A percentile compares a stretch with the other conserved stretches of the same genome.
Conservation (phyloP, 1,284 basidiomycete genomes). For the Fereydounia khargensis region DNA sequence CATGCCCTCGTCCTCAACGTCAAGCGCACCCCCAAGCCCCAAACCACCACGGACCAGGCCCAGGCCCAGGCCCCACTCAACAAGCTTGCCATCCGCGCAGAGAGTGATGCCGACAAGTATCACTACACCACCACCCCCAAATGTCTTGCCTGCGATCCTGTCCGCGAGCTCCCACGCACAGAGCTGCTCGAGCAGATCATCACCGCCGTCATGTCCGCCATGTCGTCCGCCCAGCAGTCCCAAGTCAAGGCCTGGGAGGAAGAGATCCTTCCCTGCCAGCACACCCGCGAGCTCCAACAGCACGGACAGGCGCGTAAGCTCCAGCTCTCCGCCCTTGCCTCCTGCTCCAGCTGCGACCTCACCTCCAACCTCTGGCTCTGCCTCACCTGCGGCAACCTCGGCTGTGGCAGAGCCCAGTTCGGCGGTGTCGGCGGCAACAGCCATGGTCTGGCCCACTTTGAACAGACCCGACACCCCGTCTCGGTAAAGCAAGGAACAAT, state of each 20-base stretch:
- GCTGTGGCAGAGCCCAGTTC: slow-evolving; percentile 83
- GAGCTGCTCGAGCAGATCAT: slow-evolving; percentile 62
- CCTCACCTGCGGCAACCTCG: slow-evolving; percentile 82
- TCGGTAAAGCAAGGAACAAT: slow-evolving; percentile 96
- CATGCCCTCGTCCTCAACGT: slow-evolving; percentile 81
- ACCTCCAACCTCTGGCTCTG: slow-evolving; percentile 85
- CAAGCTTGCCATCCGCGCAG: slow-evolving; percentile 79
- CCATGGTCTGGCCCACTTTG: slow-evolving; percentile 80
- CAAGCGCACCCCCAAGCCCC: slow-evolving; percentile 66
- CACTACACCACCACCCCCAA: slow-evolving; percentile 69
- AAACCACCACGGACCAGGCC: slow-evolving; percentile 1
- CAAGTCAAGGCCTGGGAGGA: slow-evolving; percentile 98
- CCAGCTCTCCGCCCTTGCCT: slow-evolving; percentile 27
- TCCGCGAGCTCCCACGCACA: slow-evolving; percentile 62
- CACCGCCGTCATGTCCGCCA: slow-evolving; percentile 73
- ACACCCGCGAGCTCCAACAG: slow-evolving; percentile 74
- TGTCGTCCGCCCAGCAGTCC: slow-evolving; percentile 84
- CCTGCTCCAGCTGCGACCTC: slow-evolving; percentile 45
- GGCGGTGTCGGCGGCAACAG: slow-evolving; percentile 85
- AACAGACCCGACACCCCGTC: slow-evolving; percentile 73
- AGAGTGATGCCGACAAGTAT: slow-evolving; percentile 86
- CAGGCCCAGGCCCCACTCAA: slow-evolving; percentile 69
- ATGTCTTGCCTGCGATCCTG: slow-evolving; percentile 67
- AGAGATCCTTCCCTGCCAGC: slow-evolving; percentile 82
- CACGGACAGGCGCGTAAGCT: slow-evolving; percentile 34